A percentile compares a stretch with the other conserved stretches of the same genome.
These are phyloP conservation scores for Skeletonema tropicum DNA, from an alignment of 108 stramenopile species.

Conservation along the genomic window DNA sequence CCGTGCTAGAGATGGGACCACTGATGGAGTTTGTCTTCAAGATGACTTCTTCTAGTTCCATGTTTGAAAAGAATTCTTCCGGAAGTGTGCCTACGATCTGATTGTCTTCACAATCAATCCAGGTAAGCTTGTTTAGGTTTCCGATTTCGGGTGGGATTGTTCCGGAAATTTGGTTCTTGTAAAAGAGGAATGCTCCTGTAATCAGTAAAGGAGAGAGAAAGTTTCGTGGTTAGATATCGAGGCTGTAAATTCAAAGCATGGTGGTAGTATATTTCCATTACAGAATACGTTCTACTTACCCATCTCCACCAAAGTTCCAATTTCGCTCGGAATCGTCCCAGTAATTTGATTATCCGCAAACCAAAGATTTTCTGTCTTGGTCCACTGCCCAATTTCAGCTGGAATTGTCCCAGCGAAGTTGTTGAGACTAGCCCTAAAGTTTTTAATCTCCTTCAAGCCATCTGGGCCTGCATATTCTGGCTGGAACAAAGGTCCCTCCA, in stretches of 20 bases:
- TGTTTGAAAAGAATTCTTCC: constrained; percentile 40
- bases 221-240: background rate
- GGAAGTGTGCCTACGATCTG: constrained; percentile 49
- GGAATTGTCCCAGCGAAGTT: constrained; percentile 74
- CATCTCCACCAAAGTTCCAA: constrained; percentile 48
- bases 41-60: constrained; percentile 49
- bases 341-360: constrained; percentile 55
- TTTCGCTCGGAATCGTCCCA: constrained; percentile 60
- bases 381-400: constrained; percentile 66
- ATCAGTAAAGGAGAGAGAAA: background rate
- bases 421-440: constrained; percentile 51
- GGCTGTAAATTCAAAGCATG: background rate
- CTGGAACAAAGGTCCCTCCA: constrained; percentile 49
- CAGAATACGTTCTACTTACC: constrained; percentile 16
- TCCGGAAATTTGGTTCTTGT: constrained; percentile 54
- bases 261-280: background rate
- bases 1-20: constrained; percentile 54
- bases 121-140: constrained; percentile 43
- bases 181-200: constrained; percentile 47
- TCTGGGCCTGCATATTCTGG: constrained; percentile 40
- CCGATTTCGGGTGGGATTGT: constrained; percentile 67
- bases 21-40: constrained; percentile 70
- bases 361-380: constrained; percentile 60
- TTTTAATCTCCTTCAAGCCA: constrained; percentile 38
- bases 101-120: constrained; percentile 49